Evolutionary conservation across 345 rosid genomes (phyloP).

Genomic region (Populus tremula): DNA sequence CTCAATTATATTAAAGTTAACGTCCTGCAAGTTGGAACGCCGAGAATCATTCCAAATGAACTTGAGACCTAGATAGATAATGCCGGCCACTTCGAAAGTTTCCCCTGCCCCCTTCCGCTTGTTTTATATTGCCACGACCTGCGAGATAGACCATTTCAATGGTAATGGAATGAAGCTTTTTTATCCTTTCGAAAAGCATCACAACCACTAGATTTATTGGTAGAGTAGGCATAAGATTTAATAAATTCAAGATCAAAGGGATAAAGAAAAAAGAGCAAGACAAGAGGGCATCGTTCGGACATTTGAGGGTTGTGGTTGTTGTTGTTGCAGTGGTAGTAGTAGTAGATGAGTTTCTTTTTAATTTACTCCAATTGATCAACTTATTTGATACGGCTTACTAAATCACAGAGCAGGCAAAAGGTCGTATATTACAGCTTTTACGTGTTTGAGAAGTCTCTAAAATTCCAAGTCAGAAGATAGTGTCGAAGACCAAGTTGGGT

Average conservation of each 20-base stretch:
- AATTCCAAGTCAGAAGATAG: not conserved
- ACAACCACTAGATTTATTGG: not conserved
- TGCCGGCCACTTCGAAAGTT: constrained; percentile 33
- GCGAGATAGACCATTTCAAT: not conserved
- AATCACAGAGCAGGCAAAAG: not conserved
- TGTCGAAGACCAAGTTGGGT: not conserved
- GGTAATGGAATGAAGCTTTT: not conserved
- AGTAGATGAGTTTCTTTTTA: not conserved
- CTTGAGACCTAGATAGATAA: constrained; percentile 5
- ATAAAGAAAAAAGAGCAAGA: not conserved
- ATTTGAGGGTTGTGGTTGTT: not conserved
- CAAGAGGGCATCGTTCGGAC: not conserved
- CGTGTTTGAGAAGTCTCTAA: not conserved
- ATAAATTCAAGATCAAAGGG: not conserved
- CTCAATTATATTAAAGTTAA: not conserved
- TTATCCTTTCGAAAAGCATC: not conserved
- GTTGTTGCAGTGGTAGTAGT: not conserved
- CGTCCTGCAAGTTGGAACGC: not conserved
- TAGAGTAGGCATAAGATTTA: not conserved
- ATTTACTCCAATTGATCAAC: not conserved
- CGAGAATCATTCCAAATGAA: not conserved
- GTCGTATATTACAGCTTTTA: not conserved
- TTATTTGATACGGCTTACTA: not conserved
- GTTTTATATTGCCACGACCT: constrained; percentile 11
- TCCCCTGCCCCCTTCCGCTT: constrained; percentile 23